Conservation (phyloP, 805 yeast genomes). For the Wickerhamomyces queroliae region DNA sequence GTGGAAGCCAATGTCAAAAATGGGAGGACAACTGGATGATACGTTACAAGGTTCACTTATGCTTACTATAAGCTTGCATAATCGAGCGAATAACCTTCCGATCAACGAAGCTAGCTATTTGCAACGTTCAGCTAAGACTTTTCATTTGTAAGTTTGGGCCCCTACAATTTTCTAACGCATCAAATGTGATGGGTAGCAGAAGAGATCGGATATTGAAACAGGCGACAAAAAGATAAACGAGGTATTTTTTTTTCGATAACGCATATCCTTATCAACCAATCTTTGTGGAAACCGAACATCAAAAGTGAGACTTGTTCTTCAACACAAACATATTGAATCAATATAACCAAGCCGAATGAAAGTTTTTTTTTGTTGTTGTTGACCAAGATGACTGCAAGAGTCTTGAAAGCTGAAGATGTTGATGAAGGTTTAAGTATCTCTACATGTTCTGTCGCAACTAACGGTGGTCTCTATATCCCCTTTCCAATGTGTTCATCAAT, state of each 20-base stretch:
- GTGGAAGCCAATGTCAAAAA: slow-evolving; percentile 31
- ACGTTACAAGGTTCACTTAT: slow-evolving; percentile 37
- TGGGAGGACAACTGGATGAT: slow-evolving; percentile 43
- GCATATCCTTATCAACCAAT: slow-evolving; percentile 39
- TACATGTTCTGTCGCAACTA: slow-evolving; percentile 34
- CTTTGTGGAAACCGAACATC: slow-evolving; percentile 40
- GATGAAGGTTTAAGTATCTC: slow-evolving; percentile 35
- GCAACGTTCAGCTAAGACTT: too few relatives aligned
- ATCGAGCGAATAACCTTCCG: slow-evolving; percentile 31
- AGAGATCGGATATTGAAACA: slow-evolving; percentile 29
- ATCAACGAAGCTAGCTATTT: too few relatives aligned
- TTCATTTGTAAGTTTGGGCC: slow-evolving; percentile 35
- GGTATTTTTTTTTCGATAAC: slow-evolving; percentile 26
- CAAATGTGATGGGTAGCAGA: slow-evolving; percentile 22
- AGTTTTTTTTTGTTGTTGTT: slow-evolving; percentile 38
- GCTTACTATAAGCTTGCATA: slow-evolving; percentile 37
- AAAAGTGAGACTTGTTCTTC: slow-evolving; percentile 35
- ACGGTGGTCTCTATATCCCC: slow-evolving; percentile 26
- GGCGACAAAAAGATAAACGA: slow-evolving; percentile 22
- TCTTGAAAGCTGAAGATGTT: slow-evolving; percentile 38
- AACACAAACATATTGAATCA: slow-evolving; percentile 35
- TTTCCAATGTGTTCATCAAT: slow-evolving; percentile 27
- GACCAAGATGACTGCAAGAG: slow-evolving; percentile 42
- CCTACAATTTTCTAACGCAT: slow-evolving; percentile 27
- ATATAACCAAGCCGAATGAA: slow-evolving; percentile 33